Percentiles rank a stretch among this genome's conserved stretches.
Conservation (phyloP, 2,329 filamentous ascomycete species). For the Colletotrichum echinochloae region DNA sequence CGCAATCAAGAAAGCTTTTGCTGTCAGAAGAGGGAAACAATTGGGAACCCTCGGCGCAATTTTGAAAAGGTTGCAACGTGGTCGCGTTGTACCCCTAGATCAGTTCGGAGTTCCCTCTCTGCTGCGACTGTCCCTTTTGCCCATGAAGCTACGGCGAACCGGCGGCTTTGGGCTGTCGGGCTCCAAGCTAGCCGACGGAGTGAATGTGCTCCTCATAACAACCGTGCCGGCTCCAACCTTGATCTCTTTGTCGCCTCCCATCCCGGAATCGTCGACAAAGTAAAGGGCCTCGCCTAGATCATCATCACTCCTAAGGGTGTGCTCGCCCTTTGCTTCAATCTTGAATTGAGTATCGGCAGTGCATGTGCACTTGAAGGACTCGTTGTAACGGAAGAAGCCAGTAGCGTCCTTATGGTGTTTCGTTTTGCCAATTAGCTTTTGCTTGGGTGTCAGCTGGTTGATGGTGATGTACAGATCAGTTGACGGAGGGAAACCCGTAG, state of each 20-base stretch:
- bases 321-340: constrained; percentile 85
- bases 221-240: constrained; percentile 80
- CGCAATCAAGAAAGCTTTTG: constrained; percentile 28
- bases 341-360: constrained; percentile 88
- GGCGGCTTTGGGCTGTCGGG: constrained; percentile 61
- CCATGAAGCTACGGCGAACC: constrained; percentile 66
- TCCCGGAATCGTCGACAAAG: constrained; percentile 85
- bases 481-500: constrained; percentile 79
- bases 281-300: constrained; percentile 88
- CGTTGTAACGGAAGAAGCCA: constrained; percentile 77
- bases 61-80: neutral
- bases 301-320: constrained; percentile 85
- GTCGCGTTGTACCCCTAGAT: neutral
- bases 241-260: constrained; percentile 77
- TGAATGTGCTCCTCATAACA: constrained; percentile 79
- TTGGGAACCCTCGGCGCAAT: neutral
- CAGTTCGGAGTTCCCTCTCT: constrained; percentile 52
- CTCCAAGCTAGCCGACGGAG: constrained; percentile 54
- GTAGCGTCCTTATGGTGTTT: constrained; percentile 83
- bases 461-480: constrained; percentile 84
- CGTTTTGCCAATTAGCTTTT: constrained; percentile 89
- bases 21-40: constrained; percentile 15
- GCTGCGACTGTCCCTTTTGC: constrained; percentile 67
- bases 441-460: constrained; percentile 74
- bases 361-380: constrained; percentile 83